A percentile compares a stretch with the other conserved stretches of the same genome.
These are phyloP conservation scores for Cryphonectria naterciae DNA, from an alignment of 2,329 filamentous ascomycete genomes.

Conservation along the genomic window DNA sequence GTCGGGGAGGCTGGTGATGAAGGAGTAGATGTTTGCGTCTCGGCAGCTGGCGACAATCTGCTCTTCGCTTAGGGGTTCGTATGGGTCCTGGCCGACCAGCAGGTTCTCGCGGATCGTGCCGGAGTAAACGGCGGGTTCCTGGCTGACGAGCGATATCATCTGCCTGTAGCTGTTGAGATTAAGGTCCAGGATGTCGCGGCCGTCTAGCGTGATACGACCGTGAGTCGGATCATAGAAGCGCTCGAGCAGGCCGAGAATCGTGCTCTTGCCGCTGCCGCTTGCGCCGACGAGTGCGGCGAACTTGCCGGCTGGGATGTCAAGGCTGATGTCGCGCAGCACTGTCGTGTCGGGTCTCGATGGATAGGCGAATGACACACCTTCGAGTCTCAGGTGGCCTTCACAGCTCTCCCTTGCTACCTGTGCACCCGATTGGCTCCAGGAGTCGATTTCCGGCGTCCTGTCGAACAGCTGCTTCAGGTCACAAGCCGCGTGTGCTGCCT, in stretches of 20 bases:
- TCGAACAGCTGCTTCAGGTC: background rate
- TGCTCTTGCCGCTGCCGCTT: slow-evolving; percentile 93
- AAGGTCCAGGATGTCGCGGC: background rate
- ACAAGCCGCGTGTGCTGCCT: background rate
- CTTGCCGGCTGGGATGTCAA: background rate
- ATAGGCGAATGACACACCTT: background rate
- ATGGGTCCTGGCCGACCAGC: background rate
- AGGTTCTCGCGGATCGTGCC: background rate
- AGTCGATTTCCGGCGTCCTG: background rate
- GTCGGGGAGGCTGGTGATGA: slow-evolving; percentile 47
- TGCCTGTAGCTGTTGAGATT: background rate
- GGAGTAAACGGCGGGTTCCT: background rate
- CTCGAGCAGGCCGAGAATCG: slow-evolving; percentile 89
- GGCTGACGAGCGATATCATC: background rate
- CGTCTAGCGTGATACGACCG: background rate
- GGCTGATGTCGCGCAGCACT: background rate
- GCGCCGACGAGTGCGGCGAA: slow-evolving; percentile 74
- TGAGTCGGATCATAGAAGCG: slow-evolving; percentile 92
- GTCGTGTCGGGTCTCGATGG: background rate
- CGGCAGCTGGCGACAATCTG: background rate
- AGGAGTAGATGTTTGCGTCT: background rate
- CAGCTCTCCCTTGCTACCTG: background rate
- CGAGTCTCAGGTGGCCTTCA: background rate
- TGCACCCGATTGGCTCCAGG: background rate
- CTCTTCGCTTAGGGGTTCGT: background rate